A percentile compares a stretch with the other conserved stretches of the same genome.
These are phyloP conservation scores for Kodamaea nitidulidarum DNA, from an alignment of 805 yeast species.

Conservation along the genomic window DNA sequence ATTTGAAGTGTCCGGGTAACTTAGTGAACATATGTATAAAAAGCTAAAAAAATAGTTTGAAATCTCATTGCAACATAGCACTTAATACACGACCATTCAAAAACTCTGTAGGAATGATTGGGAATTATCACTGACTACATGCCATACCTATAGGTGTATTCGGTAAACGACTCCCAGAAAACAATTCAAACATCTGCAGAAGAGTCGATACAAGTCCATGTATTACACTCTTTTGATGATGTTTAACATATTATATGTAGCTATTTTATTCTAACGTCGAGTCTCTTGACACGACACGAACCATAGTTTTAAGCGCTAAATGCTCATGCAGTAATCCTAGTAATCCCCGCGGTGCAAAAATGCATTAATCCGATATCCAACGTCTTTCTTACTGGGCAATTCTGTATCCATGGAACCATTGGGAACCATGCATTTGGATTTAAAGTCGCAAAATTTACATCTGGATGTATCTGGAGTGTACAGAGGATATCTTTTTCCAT, in stretches of 20 bases:
- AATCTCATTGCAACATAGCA: background rate
- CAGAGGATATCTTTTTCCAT: constrained; percentile 49
- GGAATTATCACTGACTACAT: constrained; percentile 43
- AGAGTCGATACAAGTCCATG: constrained; percentile 11
- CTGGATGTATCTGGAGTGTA: constrained; percentile 38
- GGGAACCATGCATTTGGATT: constrained; percentile 16
- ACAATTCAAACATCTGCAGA: constrained; percentile 14
- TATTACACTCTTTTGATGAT: constrained; percentile 15
- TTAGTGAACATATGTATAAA: background rate
- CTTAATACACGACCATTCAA: constrained; percentile 6
- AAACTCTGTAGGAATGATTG: constrained; percentile 7
- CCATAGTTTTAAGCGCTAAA: too few species aligned
- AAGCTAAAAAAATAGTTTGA: background rate
- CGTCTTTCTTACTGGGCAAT: background rate
- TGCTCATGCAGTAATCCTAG: too few species aligned
- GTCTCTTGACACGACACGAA: too few species aligned
- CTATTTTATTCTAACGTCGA: background rate
- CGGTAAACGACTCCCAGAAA: constrained; percentile 60
- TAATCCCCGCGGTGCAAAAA: constrained; percentile 3
- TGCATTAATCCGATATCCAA: constrained; percentile 6
- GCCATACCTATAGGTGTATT: constrained; percentile 32
- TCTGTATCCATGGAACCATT: constrained; percentile 4
- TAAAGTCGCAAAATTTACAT: constrained; percentile 57
- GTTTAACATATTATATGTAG: constrained; percentile 9
- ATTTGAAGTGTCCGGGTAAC: background rate